Percentiles rank a stretch among this genome's conserved stretches.
Evolutionary conservation across 495 filamentous ascomycete species (phyloP).

Genomic region (Lasiosphaeria miniovina): DNA sequence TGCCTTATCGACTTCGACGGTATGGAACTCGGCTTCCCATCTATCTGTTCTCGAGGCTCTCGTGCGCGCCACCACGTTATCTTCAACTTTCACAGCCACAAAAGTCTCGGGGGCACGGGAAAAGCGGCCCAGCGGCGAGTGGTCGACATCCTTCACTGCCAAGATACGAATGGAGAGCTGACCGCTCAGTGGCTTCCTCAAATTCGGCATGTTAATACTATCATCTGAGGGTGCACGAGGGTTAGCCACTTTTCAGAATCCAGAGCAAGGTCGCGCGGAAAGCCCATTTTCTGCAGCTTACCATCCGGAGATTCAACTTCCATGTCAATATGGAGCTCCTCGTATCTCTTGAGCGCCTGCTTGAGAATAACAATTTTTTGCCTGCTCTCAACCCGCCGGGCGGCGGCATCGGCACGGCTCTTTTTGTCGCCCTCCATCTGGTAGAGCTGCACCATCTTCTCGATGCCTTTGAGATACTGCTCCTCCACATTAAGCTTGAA

Average conservation of each 20-base stretch:
- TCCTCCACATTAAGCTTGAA: slow-evolving; percentile 99
- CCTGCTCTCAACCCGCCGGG: slow-evolving; percentile 84
- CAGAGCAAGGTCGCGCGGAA: not conserved
- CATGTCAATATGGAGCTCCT: slow-evolving; percentile 95
- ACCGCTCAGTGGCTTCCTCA: slow-evolving; percentile 89
- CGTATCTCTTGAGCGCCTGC: slow-evolving; percentile 93
- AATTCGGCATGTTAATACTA: slow-evolving; percentile 89
- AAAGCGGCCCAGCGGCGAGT: slow-evolving; percentile 83
- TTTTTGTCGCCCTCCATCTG: slow-evolving; percentile 98
- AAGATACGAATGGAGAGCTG: slow-evolving; percentile 81
- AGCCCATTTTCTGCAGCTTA: slow-evolving; percentile 34
- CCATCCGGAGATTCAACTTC: slow-evolving; percentile 84
- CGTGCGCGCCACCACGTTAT: slow-evolving; percentile 84
- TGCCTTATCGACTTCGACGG: slow-evolving; percentile 91
- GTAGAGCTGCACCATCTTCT: slow-evolving; percentile 99
- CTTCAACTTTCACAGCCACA: slow-evolving; percentile 93
- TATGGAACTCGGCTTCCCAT: slow-evolving; percentile 89
- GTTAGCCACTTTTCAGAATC: slow-evolving; percentile 14
- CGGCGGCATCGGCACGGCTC: slow-evolving; percentile 88
- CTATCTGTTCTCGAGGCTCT: slow-evolving; percentile 79
- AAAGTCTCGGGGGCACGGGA: slow-evolving; percentile 90
- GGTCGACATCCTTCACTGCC: slow-evolving; percentile 91
- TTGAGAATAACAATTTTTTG: slow-evolving; percentile 97
- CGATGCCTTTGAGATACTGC: slow-evolving; percentile 97
- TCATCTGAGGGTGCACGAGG: slow-evolving; percentile 61